These are phyloP conservation scores for Rhododendron ovatum DNA, from an alignment of 148 eudicot genomes.

Conservation along the genomic window DNA sequence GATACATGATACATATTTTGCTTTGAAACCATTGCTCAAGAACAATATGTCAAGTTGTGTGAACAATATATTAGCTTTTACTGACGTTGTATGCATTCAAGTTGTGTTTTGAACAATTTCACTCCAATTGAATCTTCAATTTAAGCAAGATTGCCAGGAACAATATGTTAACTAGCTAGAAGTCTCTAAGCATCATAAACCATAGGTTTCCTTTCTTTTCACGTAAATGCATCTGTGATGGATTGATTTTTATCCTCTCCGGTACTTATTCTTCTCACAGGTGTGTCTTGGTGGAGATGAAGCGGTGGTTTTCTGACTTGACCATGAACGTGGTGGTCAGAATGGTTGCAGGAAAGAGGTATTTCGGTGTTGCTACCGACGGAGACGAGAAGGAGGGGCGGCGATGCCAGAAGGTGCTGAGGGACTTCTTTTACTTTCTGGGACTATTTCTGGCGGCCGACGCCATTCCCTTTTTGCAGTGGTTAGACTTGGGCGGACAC, in stretches of 20 bases:
- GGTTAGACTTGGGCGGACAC: constrained; percentile 20
- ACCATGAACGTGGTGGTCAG: not conserved
- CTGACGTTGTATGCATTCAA: too few relatives aligned
- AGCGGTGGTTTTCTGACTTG: not conserved
- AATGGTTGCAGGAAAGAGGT: not conserved
- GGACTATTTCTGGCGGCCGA: not conserved
- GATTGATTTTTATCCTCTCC: too few relatives aligned
- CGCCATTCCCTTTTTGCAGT: constrained; percentile 9
- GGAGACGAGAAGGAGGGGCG: not conserved
- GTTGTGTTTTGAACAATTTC: not conserved
- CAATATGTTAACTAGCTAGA: too few relatives aligned
- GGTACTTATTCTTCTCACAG: not conserved
- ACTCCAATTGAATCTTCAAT: not conserved
- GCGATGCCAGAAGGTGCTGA: not conserved
- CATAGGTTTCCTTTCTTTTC: too few relatives aligned
- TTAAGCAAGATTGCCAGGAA: not conserved
- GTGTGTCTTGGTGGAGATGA: constrained; percentile 4
- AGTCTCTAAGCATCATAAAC: too few relatives aligned
- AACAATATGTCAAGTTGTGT: too few relatives aligned
- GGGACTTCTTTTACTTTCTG: not conserved
- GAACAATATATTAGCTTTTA: too few relatives aligned
- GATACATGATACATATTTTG: too few relatives aligned
- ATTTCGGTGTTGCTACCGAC: not conserved
- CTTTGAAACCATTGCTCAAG: too few relatives aligned
- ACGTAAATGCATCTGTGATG: too few relatives aligned